Evolutionary conservation across 768 basidiomycete genomes (phyloP).

Genomic region (Panus rudis): DNA sequence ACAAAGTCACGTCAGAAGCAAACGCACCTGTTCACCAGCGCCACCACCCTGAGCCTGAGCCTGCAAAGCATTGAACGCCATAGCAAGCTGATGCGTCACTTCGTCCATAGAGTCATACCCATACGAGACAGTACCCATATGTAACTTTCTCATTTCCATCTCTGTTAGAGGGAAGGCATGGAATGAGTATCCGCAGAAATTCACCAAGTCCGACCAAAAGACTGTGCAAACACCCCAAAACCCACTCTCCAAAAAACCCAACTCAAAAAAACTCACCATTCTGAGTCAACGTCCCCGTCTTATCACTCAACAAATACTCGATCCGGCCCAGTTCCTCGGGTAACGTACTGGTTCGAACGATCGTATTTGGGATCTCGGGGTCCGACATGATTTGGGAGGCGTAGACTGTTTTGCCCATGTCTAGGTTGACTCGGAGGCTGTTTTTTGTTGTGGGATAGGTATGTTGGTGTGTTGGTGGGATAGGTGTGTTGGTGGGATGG

Average conservation of each 20-base stretch:
- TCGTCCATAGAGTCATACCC: slow-evolving; percentile 99
- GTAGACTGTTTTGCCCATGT: slow-evolving; percentile 99
- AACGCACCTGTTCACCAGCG: not conserved
- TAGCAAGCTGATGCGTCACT: slow-evolving; percentile 83
- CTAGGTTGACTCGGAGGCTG: slow-evolving; percentile 96
- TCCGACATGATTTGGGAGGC: slow-evolving; percentile 94
- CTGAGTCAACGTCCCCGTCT: slow-evolving; percentile 96
- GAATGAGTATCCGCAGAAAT: not conserved
- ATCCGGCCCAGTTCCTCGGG: slow-evolving; percentile 95
- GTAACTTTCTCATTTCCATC: slow-evolving; percentile 99
- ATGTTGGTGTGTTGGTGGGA: too few relatives aligned
- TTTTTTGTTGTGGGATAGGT: not conserved
- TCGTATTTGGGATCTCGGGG: slow-evolving; percentile 86
- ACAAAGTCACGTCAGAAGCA: not conserved
- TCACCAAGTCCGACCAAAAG: too few relatives aligned
- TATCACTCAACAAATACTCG: slow-evolving; percentile 93
- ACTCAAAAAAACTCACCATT: slow-evolving; percentile 72
- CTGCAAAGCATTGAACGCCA: slow-evolving; percentile 66
- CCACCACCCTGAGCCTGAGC: slow-evolving; percentile 57
- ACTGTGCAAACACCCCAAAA: too few relatives aligned
- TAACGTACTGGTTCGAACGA: slow-evolving; percentile 94
- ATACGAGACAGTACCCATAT: slow-evolving; percentile 98
- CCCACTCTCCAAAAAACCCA: not conserved
- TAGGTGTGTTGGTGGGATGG: too few relatives aligned
- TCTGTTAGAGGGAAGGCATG: slow-evolving; percentile 39